phyloP scores from a whole-genome alignment of 495 filamentous ascomycete species.

The Articulospora tetracladia region DNA sequence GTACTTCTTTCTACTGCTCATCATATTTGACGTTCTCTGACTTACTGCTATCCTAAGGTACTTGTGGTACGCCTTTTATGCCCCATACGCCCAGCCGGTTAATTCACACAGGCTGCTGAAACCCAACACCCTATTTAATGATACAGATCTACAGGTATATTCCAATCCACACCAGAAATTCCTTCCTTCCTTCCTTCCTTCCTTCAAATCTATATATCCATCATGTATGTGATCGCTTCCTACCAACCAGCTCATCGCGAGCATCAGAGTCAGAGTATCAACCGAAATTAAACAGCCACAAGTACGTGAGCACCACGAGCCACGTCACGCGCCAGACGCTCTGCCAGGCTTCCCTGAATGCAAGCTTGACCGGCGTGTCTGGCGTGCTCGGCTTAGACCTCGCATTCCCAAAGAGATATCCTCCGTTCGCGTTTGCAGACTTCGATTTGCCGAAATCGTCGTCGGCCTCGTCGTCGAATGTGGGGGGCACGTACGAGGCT shows the following conservation, averaged over 20 bases:
- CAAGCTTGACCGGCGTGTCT: constrained; percentile 5
- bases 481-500: neutral
- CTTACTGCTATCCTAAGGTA: too few species aligned
- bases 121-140: too few species aligned
- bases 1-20: too few species aligned
- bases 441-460: neutral
- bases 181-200: too few species aligned
- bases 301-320: constrained; percentile 45
- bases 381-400: constrained; percentile 1
- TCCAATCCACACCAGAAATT: too few species aligned
- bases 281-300: constrained; percentile 44
- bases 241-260: too few species aligned
- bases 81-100: too few species aligned
- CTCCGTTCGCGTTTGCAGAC: neutral
- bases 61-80: too few species aligned
- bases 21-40: too few species aligned
- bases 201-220: too few species aligned
- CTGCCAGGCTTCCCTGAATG: constrained; percentile 19
- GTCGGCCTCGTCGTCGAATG: neutral
- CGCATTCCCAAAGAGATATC: neutral
- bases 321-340: constrained; percentile 36
- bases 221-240: neutral
- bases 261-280: neutral
- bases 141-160: too few species aligned
- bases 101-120: too few species aligned